Evolutionary conservation across 2,329 filamentous ascomycete species (phyloP), one percentile per base, ranked within the genome.

Genomic region (Hypoxylon sp.): DNA sequence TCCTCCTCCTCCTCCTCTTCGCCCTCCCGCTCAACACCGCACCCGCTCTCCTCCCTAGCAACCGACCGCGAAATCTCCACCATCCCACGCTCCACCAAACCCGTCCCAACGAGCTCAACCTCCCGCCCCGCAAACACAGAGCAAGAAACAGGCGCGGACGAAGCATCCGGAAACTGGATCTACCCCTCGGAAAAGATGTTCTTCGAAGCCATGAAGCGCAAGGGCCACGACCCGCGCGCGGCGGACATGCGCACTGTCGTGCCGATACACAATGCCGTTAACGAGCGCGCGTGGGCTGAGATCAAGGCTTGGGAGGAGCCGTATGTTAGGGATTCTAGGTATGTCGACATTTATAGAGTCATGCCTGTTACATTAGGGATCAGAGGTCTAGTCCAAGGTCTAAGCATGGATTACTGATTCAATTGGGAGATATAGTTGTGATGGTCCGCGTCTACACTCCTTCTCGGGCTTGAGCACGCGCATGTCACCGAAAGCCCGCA

Each of bases 151-250:
- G 91, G 91, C 67, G 84, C 88, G 21, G 89, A 93, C 73, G 82
- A 84, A 53, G 77, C 81, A 37, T 87, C 88, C 0, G 95, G 95
- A 0, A 97, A 97, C 78, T 99, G 96, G 96, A 90, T 99, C 66
- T 99, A 99, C 79, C 96, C 96, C 0, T 96, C 92, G 0, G 95
- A 98, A 78, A 91, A 92, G 76, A 97, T 97, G 89, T 99, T 99
- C 84, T 98, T 98, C 81, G 92, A 97, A 50, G 96, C 96, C 46
- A 95, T 99, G 89, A 89, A 91, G 83, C 90, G 95, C 76, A 99
- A 99, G 80, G 91, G 90, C 45, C 90, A 94, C 81, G 88, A 89
- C 65, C 90, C 87, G 29, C 82, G 84, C 12, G 88, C 87, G 0
- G 82, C 85, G 5, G 94, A 97, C 79, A 97, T 97, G 90, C 90